phyloP scores from a whole-genome alignment of 2,329 filamentous ascomycete genomes.

The Xylariaceae sp. region DNA sequence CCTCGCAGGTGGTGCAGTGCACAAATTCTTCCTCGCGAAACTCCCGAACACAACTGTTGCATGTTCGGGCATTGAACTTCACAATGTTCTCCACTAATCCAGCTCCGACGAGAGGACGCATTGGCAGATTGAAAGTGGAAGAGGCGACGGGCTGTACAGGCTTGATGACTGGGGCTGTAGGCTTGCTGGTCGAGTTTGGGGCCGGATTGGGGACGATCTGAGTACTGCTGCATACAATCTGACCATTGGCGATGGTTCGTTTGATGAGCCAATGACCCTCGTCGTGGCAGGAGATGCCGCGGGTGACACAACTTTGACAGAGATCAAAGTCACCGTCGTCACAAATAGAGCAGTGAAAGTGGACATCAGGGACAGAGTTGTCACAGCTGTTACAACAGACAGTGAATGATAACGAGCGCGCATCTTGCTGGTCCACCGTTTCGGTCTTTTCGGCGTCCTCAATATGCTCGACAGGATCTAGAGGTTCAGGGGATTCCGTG shows the following conservation, averaged over 20 bases:
- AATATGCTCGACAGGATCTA: constrained; percentile 4
- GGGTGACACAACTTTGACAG: constrained; percentile 71
- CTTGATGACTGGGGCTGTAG: neutral
- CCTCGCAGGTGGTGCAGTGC: constrained; percentile 77
- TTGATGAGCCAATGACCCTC: constrained; percentile 92
- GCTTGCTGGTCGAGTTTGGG: constrained; percentile 23
- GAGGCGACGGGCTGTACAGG: neutral
- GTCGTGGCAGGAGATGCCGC: constrained; percentile 71
- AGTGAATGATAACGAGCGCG: constrained; percentile 52
- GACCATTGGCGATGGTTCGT: constrained; percentile 71
- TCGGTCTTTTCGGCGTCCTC: constrained; percentile 6
- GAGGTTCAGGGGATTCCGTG: neutral
- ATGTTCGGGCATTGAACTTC: constrained; percentile 49
- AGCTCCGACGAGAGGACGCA: constrained; percentile 14
- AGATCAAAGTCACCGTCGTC: constrained; percentile 93
- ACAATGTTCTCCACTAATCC: constrained; percentile 9
- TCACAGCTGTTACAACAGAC: constrained; percentile 95
- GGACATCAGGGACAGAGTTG: constrained; percentile 67
- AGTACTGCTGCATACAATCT: constrained; percentile 78
- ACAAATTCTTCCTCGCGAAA: constrained; percentile 75
- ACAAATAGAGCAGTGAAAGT: constrained; percentile 93
- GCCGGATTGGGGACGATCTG: constrained; percentile 65
- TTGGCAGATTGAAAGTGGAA: constrained; percentile 16
- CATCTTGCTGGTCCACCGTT: constrained; percentile 5
- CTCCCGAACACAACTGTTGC: constrained; percentile 63